These are phyloP conservation scores for Anthracocystis walkeri DNA, from an alignment of 1,284 basidiomycete species.

Conservation along the genomic window DNA sequence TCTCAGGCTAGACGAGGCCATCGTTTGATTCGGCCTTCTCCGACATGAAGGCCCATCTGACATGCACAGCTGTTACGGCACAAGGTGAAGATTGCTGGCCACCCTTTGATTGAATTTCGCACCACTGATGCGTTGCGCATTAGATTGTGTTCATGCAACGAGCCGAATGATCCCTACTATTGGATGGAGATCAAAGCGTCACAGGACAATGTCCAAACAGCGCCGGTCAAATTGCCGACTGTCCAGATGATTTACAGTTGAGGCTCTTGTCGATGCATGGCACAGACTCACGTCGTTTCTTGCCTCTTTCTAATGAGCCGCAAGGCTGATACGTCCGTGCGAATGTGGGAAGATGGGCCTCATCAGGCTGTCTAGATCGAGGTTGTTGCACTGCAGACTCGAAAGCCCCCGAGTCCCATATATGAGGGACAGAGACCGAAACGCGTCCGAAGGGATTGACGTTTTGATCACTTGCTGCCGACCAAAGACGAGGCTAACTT, in stretches of 20 bases:
- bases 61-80: constrained; percentile 1
- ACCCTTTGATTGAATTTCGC: background rate
- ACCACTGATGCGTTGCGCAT: background rate
- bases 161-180: background rate
- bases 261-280: too few relatives aligned
- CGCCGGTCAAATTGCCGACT: background rate
- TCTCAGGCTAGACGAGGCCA: background rate
- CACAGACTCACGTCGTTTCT: too few relatives aligned
- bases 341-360: too few relatives aligned
- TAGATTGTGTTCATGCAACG: background rate
- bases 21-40: constrained; percentile 13
- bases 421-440: background rate
- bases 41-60: background rate
- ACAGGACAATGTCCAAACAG: background rate
- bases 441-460: background rate
- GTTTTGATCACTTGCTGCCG: too few relatives aligned
- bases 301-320: too few relatives aligned
- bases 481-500: too few relatives aligned
- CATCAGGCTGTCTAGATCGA: too few relatives aligned
- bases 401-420: background rate
- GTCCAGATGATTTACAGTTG: too few relatives aligned
- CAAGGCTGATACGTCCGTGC: too few relatives aligned
- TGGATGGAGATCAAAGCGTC: background rate
- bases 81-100: background rate
- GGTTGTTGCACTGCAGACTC: too few relatives aligned